Base-by-base conservation (phyloP, 106 monocot species). In the Posidonia australis region DNA sequence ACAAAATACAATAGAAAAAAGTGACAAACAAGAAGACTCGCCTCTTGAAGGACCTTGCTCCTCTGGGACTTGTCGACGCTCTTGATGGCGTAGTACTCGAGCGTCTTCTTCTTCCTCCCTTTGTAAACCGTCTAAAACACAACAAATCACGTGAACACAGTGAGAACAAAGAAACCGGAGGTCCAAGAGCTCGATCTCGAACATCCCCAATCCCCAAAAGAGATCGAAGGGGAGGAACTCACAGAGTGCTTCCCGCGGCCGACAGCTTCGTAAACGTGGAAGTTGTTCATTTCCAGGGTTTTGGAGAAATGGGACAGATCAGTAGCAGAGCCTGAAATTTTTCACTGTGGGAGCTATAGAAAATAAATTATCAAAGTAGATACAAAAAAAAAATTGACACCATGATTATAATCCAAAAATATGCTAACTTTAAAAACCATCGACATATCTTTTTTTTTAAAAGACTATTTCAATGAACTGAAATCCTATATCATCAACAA, bases 191-290 rank as follows among this genome's bases (percentile, higher is more conserved):
- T n/a, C n/a, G n/a, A n/a, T n/a, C n/a, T n/a, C 54, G 13, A 18
- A 19, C 16, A 55, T 30, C 17, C 18, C 52, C 70, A 65, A 65
- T 55, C 69, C 57, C 51, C 49, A 27, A 70, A 60, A 60, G 19
- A 18, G 16, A 63, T 17, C 28, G 6, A 51, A 18, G 52, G 52
- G 51, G 17, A 13, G 10, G 25, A 19, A 25, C 73, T 80, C 57
- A 94, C 94, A 67, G 94, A 94, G 57, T 90, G 87, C 80, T 90
- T 98, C 18, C 96, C 96, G 47, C 80, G 82, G 67, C 90, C 96
- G 64, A 98, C 87, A 30, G 87, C 87, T 71, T 87, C 84, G 82
- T 98, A 98, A 60, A 90, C 78, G 68, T 98, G 96, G 80, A 77
- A 98, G 76, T 98, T 90, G 75, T 98, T 90, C 96, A 98, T 16